Evolutionary conservation across 176 grass and related monocot species (phyloP), one percentile per base, ranked within the genome.

Genomic region (Avena atlantica): DNA sequence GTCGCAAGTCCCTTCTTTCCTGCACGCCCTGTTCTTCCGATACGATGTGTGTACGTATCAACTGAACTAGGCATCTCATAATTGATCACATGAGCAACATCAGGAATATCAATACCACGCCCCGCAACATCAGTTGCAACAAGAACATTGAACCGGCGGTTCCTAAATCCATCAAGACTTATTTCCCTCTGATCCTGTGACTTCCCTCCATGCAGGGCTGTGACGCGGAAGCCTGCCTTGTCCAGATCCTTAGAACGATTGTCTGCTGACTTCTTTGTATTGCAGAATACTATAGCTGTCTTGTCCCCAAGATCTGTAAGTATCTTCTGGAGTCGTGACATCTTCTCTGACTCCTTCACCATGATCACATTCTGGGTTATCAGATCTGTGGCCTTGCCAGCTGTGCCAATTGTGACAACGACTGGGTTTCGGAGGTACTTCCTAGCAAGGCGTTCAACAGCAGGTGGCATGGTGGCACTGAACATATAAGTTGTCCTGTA

Each of bases 401-500:
- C 96, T 45, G 96, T 98, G 84, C 96, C 96, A 80, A 98, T 98
- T 13, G 92, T 98, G 60, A 98, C 93, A 15, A 96, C 96, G 65
- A 98, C 96, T 76, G 96, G 96, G 71, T 98, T 98, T 70, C 96
- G 77, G 70, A 98, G 84, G 85, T 98, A 98, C 69, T 98, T 98
- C 52, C 96, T 92, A 76, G 96, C 96, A 72, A 98, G 91, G 19
- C 96, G 90, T 85, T 98, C 96, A 63, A 98, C 96, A 61, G 96
- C 92, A 37, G 96, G 86, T 50, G 93, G 96, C 96, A 98, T 98
- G 56, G 96, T 98, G 8, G 96, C 96, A 87, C 96, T 98, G 85
- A 98, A 98, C 96, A 98, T 98, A 84, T 96, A 98, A 58, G 96
- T 98, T 67, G 96, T 98, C 37, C 96, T 88, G 81, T 98, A 98